Conservation (phyloP, 1,284 basidiomycete genomes). For the Ustilago tritici region DNA sequence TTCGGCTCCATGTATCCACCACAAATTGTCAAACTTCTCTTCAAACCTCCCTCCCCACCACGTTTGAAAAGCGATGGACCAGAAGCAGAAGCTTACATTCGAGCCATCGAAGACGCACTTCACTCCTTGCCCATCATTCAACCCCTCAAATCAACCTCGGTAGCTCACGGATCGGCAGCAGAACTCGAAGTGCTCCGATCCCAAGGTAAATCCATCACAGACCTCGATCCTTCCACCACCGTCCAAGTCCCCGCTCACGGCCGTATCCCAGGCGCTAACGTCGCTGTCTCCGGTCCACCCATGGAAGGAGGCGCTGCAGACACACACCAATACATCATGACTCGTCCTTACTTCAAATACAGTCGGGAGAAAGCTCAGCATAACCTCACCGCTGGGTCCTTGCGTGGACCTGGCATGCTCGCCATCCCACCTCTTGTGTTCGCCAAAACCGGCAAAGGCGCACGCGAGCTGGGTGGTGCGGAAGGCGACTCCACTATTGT, state of each 20-base stretch:
- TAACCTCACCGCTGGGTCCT: constrained; percentile 83
- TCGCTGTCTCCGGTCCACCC: constrained; percentile 29
- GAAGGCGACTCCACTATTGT: constrained; percentile 72
- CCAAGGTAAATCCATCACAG: constrained; percentile 30
- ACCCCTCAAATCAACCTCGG: constrained; percentile 34
- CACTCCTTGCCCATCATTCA: constrained; percentile 75
- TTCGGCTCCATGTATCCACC: constrained; percentile 78
- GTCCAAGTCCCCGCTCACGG: constrained; percentile 40
- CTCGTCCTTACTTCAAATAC: constrained; percentile 79
- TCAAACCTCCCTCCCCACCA: constrained; percentile 79
- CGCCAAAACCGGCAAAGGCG: constrained; percentile 61
- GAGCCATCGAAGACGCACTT: constrained; percentile 78
- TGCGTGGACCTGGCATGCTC: constrained; percentile 77
- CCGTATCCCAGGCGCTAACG: constrained; percentile 24
- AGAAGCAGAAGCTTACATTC: constrained; percentile 76
- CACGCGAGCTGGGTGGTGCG: constrained; percentile 50
- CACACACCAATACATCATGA: constrained; percentile 54
- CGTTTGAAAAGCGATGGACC: constrained; percentile 76
- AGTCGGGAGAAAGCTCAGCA: constrained; percentile 81
- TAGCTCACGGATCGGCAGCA: constrained; percentile 35
- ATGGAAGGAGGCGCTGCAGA: constrained; percentile 43
- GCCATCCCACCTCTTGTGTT: constrained; percentile 61
- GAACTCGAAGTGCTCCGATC: constrained; percentile 40
- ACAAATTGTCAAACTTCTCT: constrained; percentile 75
- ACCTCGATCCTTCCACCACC: constrained; percentile 33